Conservation (phyloP, 805 yeast species). For the Jamesozyma rosinii region DNA sequence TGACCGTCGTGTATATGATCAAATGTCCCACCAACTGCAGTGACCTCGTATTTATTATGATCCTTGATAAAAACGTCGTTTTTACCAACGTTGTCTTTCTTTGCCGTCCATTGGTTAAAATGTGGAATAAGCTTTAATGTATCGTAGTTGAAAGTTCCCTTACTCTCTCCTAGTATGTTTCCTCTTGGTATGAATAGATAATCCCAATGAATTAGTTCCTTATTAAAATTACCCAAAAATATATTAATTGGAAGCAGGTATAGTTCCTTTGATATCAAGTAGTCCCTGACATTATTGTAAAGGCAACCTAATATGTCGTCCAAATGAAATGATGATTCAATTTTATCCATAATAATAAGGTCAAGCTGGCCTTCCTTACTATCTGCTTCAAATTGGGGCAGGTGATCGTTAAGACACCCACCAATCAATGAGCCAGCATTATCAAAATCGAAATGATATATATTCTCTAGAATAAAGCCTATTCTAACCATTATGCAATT, state of each 20-base stretch:
- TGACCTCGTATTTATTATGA: slow-evolving; percentile 27
- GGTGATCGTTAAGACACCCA: slow-evolving; percentile 1
- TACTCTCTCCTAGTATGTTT: background rate
- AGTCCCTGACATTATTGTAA: slow-evolving; percentile 23
- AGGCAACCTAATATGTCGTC: slow-evolving; percentile 24
- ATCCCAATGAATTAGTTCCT: slow-evolving; percentile 12
- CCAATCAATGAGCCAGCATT: slow-evolving; percentile 4
- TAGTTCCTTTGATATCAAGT: slow-evolving; percentile 11
- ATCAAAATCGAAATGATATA: slow-evolving; percentile 6
- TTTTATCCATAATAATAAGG: slow-evolving; percentile 14
- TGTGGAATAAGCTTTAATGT: background rate
- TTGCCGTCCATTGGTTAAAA: background rate
- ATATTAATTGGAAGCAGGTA: slow-evolving; percentile 22
- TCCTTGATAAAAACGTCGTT: slow-evolving; percentile 5
- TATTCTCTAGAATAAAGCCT: slow-evolving; percentile 13
- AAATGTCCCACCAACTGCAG: slow-evolving; percentile 91
- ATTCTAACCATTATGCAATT: slow-evolving; percentile 4
- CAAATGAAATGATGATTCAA: slow-evolving; percentile 15
- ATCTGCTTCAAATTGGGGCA: slow-evolving; percentile 2
- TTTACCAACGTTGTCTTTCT: background rate
- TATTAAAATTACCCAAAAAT: slow-evolving; percentile 12
- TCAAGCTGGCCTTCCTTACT: slow-evolving; percentile 10
- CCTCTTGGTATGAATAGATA: slow-evolving; percentile 10
- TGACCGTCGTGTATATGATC: slow-evolving; percentile 97
- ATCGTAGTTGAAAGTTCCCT: background rate